These are phyloP conservation scores for Auricularia sp. DNA, from an alignment of 768 basidiomycete species.

Conservation along the genomic window DNA sequence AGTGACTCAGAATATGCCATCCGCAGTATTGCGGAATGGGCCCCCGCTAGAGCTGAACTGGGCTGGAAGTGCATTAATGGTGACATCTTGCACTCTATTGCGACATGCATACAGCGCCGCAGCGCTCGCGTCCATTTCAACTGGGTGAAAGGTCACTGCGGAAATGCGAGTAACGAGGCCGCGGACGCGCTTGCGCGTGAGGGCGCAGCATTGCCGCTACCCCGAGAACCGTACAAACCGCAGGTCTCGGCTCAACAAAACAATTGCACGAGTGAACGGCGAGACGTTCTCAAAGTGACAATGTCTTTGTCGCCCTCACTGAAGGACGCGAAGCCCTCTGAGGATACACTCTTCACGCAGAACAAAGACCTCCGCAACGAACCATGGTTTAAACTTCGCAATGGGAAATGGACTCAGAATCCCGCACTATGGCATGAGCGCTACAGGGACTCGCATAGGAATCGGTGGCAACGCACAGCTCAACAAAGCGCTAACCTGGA, in stretches of 20 bases:
- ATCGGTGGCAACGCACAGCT: not conserved
- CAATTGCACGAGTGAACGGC: no score
- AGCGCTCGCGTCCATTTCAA: not conserved
- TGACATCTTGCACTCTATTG: no score
- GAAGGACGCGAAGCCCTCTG: no score
- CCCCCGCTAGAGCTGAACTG: not conserved
- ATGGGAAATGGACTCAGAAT: not conserved
- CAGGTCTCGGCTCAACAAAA: no score
- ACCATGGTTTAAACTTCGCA: not conserved
- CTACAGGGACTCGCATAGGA: not conserved
- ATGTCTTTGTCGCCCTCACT: not conserved
- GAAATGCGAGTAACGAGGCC: not conserved
- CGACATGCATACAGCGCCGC: no score
- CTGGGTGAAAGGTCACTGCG: not conserved
- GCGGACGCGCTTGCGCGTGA: not conserved
- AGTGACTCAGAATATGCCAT: not conserved
- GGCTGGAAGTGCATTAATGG: not conserved
- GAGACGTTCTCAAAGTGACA: no score
- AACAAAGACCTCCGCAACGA: not conserved
- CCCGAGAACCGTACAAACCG: no score
- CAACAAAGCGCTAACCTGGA: not conserved
- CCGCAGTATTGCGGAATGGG: not conserved
- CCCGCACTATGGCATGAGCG: not conserved
- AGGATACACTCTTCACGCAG: not conserved
- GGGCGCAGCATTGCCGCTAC: not conserved